Evolutionary conservation across 169 alveolate genomes (phyloP), one percentile per base, ranked within the genome.

Genomic region (Pseudocohnilembus persalinus): DNA sequence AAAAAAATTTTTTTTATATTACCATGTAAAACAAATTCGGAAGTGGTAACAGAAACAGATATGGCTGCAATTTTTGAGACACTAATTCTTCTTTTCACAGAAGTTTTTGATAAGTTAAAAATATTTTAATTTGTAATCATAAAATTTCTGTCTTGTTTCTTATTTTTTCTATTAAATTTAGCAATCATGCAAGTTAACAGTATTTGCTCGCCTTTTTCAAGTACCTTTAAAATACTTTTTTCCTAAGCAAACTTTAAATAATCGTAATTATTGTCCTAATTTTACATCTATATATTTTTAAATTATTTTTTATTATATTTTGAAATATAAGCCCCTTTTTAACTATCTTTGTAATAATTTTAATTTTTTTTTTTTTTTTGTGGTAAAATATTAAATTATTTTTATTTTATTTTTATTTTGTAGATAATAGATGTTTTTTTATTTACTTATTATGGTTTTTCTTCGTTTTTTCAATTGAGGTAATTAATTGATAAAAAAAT

Each of bases 141-240:
- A 63, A 85, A 65, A 28, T 82, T 85, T 35, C 89, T 32, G 29
- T 85, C 86, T 74, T 85, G 49, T 74, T 85, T 77, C 73, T 85
- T 85, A 79, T 85, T 85, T 31, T 77, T 83, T 33, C 82, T 81
- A 85, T 85, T 85, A 74, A 73, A 85, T 79, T 85, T 85, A 49
- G 33, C 77, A 31, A 85, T 68, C 63, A 78, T 64, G 29, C 82
- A 35, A 34, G 89, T 72, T 29, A 85, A 76, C 24, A 78, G 73
- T 31, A 85, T 83, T 32, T 85, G 28, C 64, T 85, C 89, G 11
- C 75, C 86, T 29, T 78, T 64, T 27, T 85, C 89, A 0, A 85
- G 11, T 28, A 85, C 73, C 31, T 85, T 85, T 15, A 74, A 29
- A 25, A 85, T 85, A 4, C 77, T 34, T 63, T 85, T 85, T 74